Conservation (phyloP, 768 basidiomycete species). For the Harrya chromipes region DNA sequence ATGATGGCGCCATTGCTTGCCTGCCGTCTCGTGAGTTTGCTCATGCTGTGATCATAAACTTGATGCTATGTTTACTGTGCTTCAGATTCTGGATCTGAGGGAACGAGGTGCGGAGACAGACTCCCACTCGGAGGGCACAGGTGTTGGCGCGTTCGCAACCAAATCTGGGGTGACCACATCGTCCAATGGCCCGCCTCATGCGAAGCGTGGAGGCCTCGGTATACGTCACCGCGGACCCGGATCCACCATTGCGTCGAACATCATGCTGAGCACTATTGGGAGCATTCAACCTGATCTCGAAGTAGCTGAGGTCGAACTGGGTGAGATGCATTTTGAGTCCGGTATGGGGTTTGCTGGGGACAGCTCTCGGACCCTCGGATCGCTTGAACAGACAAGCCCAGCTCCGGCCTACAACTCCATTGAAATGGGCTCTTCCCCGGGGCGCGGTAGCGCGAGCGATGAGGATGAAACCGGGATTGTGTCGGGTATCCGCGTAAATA, state of each 20-base stretch:
- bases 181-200: constrained; percentile 21
- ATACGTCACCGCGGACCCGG: constrained; percentile 49
- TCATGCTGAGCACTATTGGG: constrained; percentile 62
- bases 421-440: constrained; percentile 35
- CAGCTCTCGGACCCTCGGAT: constrained; percentile 32
- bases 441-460: constrained; percentile 19
- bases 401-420: constrained; percentile 48
- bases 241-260: constrained; percentile 57
- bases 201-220: constrained; percentile 36
- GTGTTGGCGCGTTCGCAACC: constrained; percentile 62
- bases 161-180: constrained; percentile 44
- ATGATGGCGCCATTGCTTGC: constrained; percentile 81
- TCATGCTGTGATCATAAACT: background rate
- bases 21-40: constrained; percentile 61
- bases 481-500: constrained; percentile 54
- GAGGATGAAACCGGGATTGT: constrained; percentile 20
- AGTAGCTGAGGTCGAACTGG: constrained; percentile 54
- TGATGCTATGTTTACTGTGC: constrained; percentile 5
- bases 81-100: constrained; percentile 77
- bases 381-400: constrained; percentile 38
- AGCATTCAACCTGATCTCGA: constrained; percentile 54
- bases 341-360: constrained; percentile 53
- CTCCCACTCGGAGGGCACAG: constrained; percentile 69
- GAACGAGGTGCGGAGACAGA: constrained; percentile 80
- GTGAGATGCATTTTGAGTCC: constrained; percentile 49